Conservation (phyloP, 257 asterid species). For the Buddleja alternifolia region DNA sequence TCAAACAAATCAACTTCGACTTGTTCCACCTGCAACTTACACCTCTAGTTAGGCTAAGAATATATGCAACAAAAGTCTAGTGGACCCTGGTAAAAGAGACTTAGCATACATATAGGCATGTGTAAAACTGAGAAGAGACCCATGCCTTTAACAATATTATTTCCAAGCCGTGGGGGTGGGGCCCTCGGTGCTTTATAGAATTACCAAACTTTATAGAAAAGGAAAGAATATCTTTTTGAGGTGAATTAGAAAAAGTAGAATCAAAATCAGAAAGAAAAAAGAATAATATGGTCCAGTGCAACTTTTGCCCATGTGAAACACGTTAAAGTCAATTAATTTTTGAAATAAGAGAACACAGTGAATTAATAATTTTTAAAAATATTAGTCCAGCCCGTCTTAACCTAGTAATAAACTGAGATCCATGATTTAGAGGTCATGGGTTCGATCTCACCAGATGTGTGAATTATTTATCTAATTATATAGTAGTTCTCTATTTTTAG, state of each 20-base stretch:
- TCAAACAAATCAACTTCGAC: no score
- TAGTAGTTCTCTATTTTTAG: no score
- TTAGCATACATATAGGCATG: constrained; percentile 14
- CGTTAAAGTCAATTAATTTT: not conserved
- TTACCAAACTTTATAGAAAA: not conserved
- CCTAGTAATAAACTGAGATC: no score
- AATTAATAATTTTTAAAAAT: no score
- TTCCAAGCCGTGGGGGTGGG: constrained; percentile 19
- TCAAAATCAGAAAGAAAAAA: not conserved
- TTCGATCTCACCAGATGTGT: no score
- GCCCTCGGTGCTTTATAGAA: not conserved
- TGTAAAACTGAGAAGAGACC: constrained; percentile 6
- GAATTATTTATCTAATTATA: no score
- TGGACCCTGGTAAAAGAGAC: constrained; percentile 16
- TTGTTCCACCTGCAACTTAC: no score
- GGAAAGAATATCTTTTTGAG: not conserved
- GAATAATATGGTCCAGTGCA: not conserved
- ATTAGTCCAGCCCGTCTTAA: no score
- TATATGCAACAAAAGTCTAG: no score
- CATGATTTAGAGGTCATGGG: no score
- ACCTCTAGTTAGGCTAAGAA: no score
- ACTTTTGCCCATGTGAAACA: not conserved
- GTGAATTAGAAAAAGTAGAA: not conserved
- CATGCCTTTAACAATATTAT: not conserved
- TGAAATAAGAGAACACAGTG: not conserved